Base-by-base conservation (phyloP, 176 grass and related monocot genomes). In the Pontederia paniculata region DNA sequence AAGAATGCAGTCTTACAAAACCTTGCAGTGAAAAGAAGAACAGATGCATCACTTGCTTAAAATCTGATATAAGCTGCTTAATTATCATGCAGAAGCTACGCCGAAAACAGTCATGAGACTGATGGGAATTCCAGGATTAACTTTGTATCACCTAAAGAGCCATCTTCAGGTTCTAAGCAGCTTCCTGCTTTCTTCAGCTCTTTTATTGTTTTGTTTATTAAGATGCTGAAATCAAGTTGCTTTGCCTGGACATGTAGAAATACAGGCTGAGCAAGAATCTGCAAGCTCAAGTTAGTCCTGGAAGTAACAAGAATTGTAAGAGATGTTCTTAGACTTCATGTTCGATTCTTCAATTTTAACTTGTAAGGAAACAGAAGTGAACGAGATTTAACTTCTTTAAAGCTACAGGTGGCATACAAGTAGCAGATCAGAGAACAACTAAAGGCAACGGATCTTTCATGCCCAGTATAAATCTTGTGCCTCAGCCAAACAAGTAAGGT, bases 211-310 rank as follows among this genome's bases (percentile, higher is more conserved):
- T 28, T 23, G 25, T 62, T 23, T 57, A 28, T n/a, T 75, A 21
- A 19, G 55, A 42, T 48, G 58, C 54, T 44, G 67, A 42, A 75
- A 69, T 43, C 58, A 51, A 52, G 19, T 43, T 75, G 41, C 21
- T 58, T 48, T 75, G 51, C 53, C 10, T 51, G 21, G 45, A 22
- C 43, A 14, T 12, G 8, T 21, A 95, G 89, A 95, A 95, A 77
- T 96, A 81, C 63, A 83, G 90, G 57, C 82, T 96, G 9, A 69
- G 85, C 67, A 96, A 96, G 73, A 89, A 76, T 71, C 74, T 86
- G 21, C 85, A 86, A 62, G 31, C 82, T 50, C 85, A 95, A 43
- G 73, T 73, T 66, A 75, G 68, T 62, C 46, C 11, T 68, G 70
- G 18, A 59, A 66, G 63, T 54, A 68, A 69, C 52, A 83, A 89